Conservation (phyloP, 225 moss, liverwort and hornwort genomes). For the Thuidium tamariscinum region DNA sequence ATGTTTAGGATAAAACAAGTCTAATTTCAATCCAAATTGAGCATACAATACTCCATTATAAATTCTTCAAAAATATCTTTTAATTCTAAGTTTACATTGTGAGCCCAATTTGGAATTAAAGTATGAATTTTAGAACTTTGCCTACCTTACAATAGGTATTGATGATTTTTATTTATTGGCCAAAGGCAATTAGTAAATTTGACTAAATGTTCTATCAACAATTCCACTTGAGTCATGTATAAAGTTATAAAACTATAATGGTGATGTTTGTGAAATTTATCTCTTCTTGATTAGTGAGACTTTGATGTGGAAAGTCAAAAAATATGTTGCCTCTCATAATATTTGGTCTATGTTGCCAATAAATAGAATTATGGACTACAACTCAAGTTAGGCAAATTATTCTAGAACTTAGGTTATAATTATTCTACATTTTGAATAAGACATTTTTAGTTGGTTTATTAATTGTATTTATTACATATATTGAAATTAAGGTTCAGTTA, state of each 20-base stretch:
- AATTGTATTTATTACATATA: neutral
- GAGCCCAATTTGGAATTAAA: too few species aligned
- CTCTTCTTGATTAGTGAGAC: neutral
- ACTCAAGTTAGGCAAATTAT: neutral
- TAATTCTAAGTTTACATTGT: too few species aligned
- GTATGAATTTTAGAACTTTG: too few species aligned
- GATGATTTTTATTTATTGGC: too few species aligned
- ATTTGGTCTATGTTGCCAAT: neutral
- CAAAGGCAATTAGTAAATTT: too few species aligned
- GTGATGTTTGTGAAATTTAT: accelerated
- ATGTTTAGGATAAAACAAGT: neutral
- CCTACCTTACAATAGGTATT: too few species aligned
- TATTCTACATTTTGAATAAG: neutral
- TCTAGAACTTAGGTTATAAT: too few species aligned
- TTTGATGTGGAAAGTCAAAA: neutral
- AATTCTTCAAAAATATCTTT: neutral
- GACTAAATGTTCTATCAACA: neutral
- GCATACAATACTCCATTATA: neutral
- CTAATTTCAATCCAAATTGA: too few species aligned
- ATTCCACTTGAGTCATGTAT: neutral
- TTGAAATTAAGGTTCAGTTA: neutral
- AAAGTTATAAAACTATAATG: neutral
- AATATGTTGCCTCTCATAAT: neutral
- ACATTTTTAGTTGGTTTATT: neutral
- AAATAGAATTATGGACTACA: neutral